phyloP scores from a whole-genome alignment of 2,329 filamentous ascomycete species.

The Penicillium sp. region DNA sequence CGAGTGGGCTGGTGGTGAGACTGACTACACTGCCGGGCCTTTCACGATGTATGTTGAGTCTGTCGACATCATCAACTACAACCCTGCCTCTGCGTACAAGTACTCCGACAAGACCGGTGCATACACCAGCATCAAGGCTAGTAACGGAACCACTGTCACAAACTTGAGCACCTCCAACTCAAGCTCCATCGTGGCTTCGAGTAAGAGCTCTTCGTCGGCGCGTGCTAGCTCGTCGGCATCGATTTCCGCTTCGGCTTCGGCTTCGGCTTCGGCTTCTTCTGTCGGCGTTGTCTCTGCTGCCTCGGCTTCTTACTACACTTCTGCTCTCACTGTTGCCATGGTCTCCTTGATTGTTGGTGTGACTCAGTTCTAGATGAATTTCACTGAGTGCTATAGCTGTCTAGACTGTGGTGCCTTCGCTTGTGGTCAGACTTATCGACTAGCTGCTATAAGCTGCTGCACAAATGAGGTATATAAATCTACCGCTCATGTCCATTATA shows the following conservation, averaged over 20 bases:
- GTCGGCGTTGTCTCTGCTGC: conserved; percentile 1
- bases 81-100: conserved; percentile 63
- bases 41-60: conserved; percentile 74
- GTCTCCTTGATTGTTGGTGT: background rate
- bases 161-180: conserved; percentile 27
- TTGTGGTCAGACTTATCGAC: too few species aligned
- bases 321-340: background rate
- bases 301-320: conserved; percentile 15
- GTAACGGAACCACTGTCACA: conserved; percentile 3
- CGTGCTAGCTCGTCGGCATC: conserved; percentile 16
- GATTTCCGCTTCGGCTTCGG: conserved; percentile 12
- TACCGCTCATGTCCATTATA: background rate
- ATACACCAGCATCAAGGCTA: conserved; percentile 63
- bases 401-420: background rate
- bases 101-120: conserved; percentile 64
- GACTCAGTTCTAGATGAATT: background rate
- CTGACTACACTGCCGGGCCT: conserved; percentile 65
- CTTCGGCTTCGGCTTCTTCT: conserved; percentile 3
- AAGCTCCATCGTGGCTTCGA: background rate
- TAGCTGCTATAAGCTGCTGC: too few species aligned
- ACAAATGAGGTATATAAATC: background rate
- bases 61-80: conserved; percentile 58
- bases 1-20: conserved; percentile 69
- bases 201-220: background rate
- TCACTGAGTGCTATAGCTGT: background rate